Evolutionary conservation across 2,329 filamentous ascomycete species (phyloP).

Genomic region (Thelonectria olida): DNA sequence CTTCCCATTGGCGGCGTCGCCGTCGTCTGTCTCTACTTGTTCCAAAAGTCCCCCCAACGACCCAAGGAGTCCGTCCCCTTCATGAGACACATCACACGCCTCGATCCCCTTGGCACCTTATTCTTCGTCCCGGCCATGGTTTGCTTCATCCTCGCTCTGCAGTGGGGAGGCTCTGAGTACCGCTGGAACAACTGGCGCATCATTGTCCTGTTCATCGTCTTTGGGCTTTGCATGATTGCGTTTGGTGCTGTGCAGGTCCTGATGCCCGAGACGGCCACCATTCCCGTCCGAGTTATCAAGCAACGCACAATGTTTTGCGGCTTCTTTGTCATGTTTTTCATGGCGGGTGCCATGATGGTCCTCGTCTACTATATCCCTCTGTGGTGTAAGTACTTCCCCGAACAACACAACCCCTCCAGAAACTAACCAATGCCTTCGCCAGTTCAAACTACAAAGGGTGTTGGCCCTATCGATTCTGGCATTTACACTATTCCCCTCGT

Average conservation of each 20-base stretch:
- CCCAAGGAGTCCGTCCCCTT: slow-evolving; percentile 42
- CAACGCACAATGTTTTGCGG: slow-evolving; percentile 64
- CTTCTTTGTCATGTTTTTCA: slow-evolving; percentile 56
- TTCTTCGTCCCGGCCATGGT: slow-evolving; percentile 69
- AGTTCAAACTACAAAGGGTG: slow-evolving; percentile 66
- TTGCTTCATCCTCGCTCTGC: slow-evolving; percentile 68
- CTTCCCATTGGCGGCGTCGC: slow-evolving; percentile 64
- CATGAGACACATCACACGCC: slow-evolving; percentile 56
- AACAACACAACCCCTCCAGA: neutral
- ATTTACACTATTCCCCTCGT: slow-evolving; percentile 67
- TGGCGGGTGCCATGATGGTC: slow-evolving; percentile 62
- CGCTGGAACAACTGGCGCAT: slow-evolving; percentile 62
- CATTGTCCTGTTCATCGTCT: slow-evolving; percentile 62
- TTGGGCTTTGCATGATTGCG: slow-evolving; percentile 54
- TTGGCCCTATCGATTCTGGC: slow-evolving; percentile 63
- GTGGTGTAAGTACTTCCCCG: slow-evolving; percentile 56
- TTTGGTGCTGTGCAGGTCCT: slow-evolving; percentile 63
- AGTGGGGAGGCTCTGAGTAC: slow-evolving; percentile 68
- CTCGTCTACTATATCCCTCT: slow-evolving; percentile 63
- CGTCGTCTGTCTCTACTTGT: slow-evolving; percentile 58
- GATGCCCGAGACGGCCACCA: slow-evolving; percentile 64
- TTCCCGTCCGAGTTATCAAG: slow-evolving; percentile 63
- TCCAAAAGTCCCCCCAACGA: slow-evolving; percentile 54
- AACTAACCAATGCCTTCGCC: slow-evolving; percentile 14
- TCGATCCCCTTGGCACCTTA: slow-evolving; percentile 68